Base-by-base conservation (phyloP, 257 asterid genomes). In the Nicotiana obtusifolia region DNA sequence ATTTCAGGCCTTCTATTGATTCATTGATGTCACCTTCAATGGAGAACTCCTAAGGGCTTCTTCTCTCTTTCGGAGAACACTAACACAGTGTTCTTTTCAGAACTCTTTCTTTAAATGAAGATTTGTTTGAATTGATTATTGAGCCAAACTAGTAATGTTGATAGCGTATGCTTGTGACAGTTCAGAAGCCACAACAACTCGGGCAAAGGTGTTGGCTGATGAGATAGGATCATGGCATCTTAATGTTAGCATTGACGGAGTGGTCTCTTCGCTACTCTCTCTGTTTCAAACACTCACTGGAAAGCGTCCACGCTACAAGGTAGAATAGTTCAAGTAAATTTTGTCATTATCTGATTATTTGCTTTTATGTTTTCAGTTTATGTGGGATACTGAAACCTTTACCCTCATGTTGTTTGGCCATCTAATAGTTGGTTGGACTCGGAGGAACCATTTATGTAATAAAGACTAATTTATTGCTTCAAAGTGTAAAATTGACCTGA, bases 161-260 rank as follows among this genome's bases (percentile, higher is more conserved):
- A 65, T 65, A 26, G 53, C n/a, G 31, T 80, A 30, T 65, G 66
- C 10, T 3, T 80, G 59, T 69, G 90, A 81, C 87, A 95, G 98
- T 82, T 93, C 98, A 83, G 89, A 90, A 90, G 90, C 90, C 80
- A 90, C 97, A 56, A 91, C 85, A 87, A 86, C 86, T 30, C 89
- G 97, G 87, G 97, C 97, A 61, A 95, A 85, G 90, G 90, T 94
- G 82, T 93, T 94, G 84, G 93, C 97, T 3, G 94, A 94, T 81
- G 99, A 95, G 93, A 88, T 94, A 57, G 99, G 99, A 75, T 88
- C 99, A 30, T 93, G 99, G 99, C 98, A 94, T 90, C 94, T 91
- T 84, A 93, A 92, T 87, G 90, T 92, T 86, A 88, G 91, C 77
- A 95, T 95, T 79, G 98, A 95, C 83, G 91, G 88, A 83, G 98